phyloP scores from a whole-genome alignment of 345 rosid species.

The Stellera chamaejasme region DNA sequence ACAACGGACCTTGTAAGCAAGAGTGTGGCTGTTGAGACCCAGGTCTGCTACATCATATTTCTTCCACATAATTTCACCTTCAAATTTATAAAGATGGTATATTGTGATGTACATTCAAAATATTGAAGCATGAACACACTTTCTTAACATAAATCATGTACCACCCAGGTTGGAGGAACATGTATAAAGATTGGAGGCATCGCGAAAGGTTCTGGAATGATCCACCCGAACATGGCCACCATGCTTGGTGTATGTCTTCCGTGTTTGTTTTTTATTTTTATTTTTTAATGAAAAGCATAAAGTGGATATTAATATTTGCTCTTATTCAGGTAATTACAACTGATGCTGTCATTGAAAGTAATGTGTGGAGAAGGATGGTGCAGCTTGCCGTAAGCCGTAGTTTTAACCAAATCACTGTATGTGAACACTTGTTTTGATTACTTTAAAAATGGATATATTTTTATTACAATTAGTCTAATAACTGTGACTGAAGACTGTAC shows the following conservation, averaged over 20 bases:
- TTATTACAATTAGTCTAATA: too few species aligned
- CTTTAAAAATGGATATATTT: too few species aligned
- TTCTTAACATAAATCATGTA: conserved; percentile 9
- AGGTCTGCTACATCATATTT: conserved; percentile 29
- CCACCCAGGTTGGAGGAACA: conserved; percentile 65
- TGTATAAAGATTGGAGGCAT: conserved; percentile 78
- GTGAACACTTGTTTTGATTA: conserved; percentile 9
- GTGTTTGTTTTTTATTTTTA: conserved; percentile 11
- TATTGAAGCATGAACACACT: not conserved
- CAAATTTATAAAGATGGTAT: not conserved
- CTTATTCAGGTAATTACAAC: conserved; percentile 81
- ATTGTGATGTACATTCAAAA: too few species aligned
- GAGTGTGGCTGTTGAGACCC: conserved; percentile 84
- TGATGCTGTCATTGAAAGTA: conserved; percentile 71
- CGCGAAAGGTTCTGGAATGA: conserved; percentile 99
- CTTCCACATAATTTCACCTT: not conserved
- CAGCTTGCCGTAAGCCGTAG: conserved; percentile 75
- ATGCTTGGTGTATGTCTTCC: conserved; percentile 76
- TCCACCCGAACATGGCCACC: conserved; percentile 98
- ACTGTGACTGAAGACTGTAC: too few species aligned
- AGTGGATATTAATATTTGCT: conserved; percentile 7
- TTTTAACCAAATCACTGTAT: conserved; percentile 95
- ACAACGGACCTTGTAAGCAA: conserved; percentile 96
- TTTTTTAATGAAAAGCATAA: conserved; percentile 1
- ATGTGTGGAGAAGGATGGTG: conserved; percentile 93